A percentile compares a stretch with the other conserved stretches of the same genome.
These are phyloP conservation scores for barley (Hordeum vulgare) DNA, from an alignment of 176 grass and related monocot genomes.

Conservation along the genomic window DNA sequence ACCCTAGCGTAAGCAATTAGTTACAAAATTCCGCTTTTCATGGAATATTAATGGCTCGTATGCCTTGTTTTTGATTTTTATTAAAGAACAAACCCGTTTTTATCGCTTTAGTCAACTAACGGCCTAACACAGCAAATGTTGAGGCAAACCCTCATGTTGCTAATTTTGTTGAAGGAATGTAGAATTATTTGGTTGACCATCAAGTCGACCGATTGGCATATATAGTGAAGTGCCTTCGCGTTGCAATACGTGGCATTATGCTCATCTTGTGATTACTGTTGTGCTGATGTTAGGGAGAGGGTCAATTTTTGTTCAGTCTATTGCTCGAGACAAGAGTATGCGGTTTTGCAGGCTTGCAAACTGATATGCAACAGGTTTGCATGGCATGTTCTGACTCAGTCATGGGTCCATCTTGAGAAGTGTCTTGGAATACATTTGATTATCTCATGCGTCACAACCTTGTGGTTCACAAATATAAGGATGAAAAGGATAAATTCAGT, in stretches of 20 bases:
- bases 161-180: not conserved
- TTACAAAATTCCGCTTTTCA: not conserved
- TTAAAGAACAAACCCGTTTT: not conserved
- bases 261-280: conserved; percentile 26
- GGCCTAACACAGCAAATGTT: not conserved
- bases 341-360: not conserved
- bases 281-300: not conserved
- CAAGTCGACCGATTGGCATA: not conserved
- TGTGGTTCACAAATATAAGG: conserved; percentile 5
- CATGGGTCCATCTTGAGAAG: not conserved
- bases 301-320: not conserved
- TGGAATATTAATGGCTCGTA: not conserved
- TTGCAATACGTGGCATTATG: not conserved
- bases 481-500: conserved; percentile 11
- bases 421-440: conserved; percentile 13
- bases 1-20: not conserved
- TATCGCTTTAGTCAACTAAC: not conserved
- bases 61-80: conserved; percentile 5
- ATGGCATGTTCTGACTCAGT: not conserved
- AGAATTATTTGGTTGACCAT: not conserved
- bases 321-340: not conserved
- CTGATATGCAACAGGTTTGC: not conserved
- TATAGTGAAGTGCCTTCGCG: not conserved
- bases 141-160: not conserved
- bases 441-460: not conserved